These are phyloP conservation scores for Pichia ethanolica DNA, from an alignment of 805 yeast genomes.

Conservation along the genomic window DNA sequence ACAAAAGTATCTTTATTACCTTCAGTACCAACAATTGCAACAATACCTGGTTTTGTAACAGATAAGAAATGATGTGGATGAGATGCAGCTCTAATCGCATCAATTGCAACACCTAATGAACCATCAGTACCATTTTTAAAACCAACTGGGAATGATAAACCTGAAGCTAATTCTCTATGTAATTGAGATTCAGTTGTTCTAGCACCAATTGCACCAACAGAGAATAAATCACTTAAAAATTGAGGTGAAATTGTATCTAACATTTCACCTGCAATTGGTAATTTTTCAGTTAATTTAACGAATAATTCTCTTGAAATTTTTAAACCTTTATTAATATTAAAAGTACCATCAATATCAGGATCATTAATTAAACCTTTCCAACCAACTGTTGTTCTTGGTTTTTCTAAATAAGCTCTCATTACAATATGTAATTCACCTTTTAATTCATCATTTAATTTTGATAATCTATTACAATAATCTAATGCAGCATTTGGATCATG, in stretches of 20 bases:
- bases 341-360: slow-evolving; percentile 88
- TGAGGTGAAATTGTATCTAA: slow-evolving; percentile 97
- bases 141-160: slow-evolving; percentile 97
- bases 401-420: slow-evolving; percentile 97
- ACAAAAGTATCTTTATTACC: slow-evolving; percentile 90
- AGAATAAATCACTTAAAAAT: slow-evolving; percentile 80
- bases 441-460: slow-evolving; percentile 50
- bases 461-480: slow-evolving; percentile 71
- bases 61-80: slow-evolving; percentile 91
- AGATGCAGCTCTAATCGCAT: slow-evolving; percentile 87
- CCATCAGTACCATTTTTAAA: slow-evolving; percentile 99
- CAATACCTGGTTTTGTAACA: slow-evolving; percentile 93
- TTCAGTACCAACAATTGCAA: slow-evolving; percentile 91
- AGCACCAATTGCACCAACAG: slow-evolving; percentile 98
- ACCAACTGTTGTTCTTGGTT: slow-evolving; percentile 98
- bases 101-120: slow-evolving; percentile 83
- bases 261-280: slow-evolving; percentile 97
- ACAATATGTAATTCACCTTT: slow-evolving; percentile 74
- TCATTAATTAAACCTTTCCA: slow-evolving; percentile 98
- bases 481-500: slow-evolving; percentile 91
- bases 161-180: slow-evolving; percentile 96
- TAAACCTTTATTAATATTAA: slow-evolving; percentile 91
- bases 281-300: slow-evolving; percentile 69
- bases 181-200: slow-evolving; percentile 97
- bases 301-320: slow-evolving; percentile 80